phyloP scores from a whole-genome alignment of 129 eudicot genomes.

The Flaveria brownii region DNA sequence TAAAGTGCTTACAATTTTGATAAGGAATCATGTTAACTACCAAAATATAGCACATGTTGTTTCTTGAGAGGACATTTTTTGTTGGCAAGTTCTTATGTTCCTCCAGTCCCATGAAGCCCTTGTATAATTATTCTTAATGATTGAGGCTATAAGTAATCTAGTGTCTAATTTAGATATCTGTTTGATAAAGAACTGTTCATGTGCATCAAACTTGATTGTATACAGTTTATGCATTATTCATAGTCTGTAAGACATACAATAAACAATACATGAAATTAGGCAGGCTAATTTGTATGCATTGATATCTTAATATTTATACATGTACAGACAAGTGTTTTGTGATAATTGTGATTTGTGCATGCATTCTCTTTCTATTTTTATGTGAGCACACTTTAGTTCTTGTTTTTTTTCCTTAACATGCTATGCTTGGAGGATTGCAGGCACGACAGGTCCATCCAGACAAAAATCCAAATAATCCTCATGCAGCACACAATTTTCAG shows the following conservation, averaged over 20 bases:
- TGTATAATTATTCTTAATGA: neutral
- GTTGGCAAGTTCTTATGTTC: neutral
- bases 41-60: conserved; percentile 10
- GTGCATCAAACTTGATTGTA: neutral
- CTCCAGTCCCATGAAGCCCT: conserved; percentile 1
- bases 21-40: conserved; percentile 4
- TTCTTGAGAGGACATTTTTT: neutral
- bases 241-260: neutral
- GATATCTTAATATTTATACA: neutral
- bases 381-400: neutral
- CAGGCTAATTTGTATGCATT: neutral
- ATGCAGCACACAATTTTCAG: conserved; percentile 95
- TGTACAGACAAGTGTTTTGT: neutral
- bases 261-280: neutral
- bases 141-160: neutral
- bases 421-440: conserved; percentile 49
- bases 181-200: neutral
- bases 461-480: conserved; percentile 94
- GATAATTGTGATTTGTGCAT: neutral
- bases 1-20: neutral
- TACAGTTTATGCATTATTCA: neutral
- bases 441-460: conserved; percentile 98
- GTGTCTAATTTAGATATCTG: neutral
- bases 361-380: conserved; percentile 12
- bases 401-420: conserved; percentile 1